Percentiles rank a stretch among this genome's conserved stretches.
Conservation (phyloP, 2,329 filamentous ascomycete species). For the Rutstroemia sydowiana region DNA sequence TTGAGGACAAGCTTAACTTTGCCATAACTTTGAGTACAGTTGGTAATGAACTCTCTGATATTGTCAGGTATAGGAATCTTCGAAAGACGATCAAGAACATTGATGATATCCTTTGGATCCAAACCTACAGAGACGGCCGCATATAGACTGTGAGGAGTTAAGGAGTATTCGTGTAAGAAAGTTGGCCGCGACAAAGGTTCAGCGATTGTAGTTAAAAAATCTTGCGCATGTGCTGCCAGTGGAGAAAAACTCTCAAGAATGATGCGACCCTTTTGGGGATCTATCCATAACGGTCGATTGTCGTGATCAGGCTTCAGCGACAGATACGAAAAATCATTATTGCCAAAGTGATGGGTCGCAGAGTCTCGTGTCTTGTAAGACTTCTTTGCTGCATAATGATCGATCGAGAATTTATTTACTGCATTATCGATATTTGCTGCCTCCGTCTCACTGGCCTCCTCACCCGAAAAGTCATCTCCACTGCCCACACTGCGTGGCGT, state of each 20-base stretch:
- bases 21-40: slow-evolving; percentile 83
- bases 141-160: slow-evolving; percentile 90
- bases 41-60: slow-evolving; percentile 66
- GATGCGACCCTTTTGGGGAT: slow-evolving; percentile 77
- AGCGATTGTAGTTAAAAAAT: slow-evolving; percentile 92
- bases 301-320: slow-evolving; percentile 81
- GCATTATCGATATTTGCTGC: slow-evolving; percentile 50
- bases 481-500: slow-evolving; percentile 50
- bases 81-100: slow-evolving; percentile 76
- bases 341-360: slow-evolving; percentile 30
- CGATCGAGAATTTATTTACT: slow-evolving; percentile 49
- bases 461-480: slow-evolving; percentile 37
- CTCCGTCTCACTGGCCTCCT: slow-evolving; percentile 41
- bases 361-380: slow-evolving; percentile 22
- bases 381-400: slow-evolving; percentile 22
- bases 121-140: slow-evolving; percentile 94
- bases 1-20: slow-evolving; percentile 94
- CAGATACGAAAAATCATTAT: slow-evolving; percentile 66
- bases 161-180: slow-evolving; percentile 86
- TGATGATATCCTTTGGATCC: slow-evolving; percentile 81
- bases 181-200: slow-evolving; percentile 86
- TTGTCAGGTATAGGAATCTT: slow-evolving; percentile 82
- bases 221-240: slow-evolving; percentile 77
- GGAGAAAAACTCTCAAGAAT: slow-evolving; percentile 93
- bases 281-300: slow-evolving; percentile 89